Evolutionary conservation across 2,329 filamentous ascomycete species (phyloP).

Genomic region (Phaeosphaeriaceae sp.): DNA sequence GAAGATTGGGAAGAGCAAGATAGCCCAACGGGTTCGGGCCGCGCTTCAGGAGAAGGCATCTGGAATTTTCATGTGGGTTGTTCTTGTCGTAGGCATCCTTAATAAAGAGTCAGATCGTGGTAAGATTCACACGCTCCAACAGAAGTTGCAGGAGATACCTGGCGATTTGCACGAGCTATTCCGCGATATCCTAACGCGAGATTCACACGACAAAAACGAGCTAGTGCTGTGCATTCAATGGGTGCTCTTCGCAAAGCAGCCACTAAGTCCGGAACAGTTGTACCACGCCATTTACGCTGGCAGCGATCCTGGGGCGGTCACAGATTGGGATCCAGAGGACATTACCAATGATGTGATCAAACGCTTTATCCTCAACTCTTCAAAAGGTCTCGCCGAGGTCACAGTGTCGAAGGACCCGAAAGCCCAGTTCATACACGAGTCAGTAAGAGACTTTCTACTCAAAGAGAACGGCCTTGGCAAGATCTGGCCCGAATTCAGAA

Average conservation of each 20-base stretch:
- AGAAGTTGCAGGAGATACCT: too few relatives aligned
- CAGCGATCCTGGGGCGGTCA: slow-evolving; percentile 5
- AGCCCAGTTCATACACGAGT: slow-evolving; percentile 39
- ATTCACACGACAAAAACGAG: slow-evolving; percentile 34
- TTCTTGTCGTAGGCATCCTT: too few relatives aligned
- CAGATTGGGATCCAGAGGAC: slow-evolving; percentile 21
- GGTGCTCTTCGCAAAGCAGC: slow-evolving; percentile 2
- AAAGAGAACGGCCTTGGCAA: slow-evolving; percentile 40
- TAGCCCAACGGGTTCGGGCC: too few relatives aligned
- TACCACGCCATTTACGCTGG: slow-evolving; percentile 21
- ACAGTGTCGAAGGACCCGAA: slow-evolving; percentile 21
- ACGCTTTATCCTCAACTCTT: slow-evolving; percentile 29
- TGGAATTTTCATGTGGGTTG: too few relatives aligned
- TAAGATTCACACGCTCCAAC: too few relatives aligned
- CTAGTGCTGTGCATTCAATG: slow-evolving; percentile 18
- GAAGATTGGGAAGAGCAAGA: too few relatives aligned
- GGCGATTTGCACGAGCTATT: slow-evolving; percentile 57
- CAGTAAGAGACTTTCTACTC: slow-evolving; percentile 33
- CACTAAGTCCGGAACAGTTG: slow-evolving; percentile 18
- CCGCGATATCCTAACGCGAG: slow-evolving; percentile 50
- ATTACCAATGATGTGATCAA: slow-evolving; percentile 13
- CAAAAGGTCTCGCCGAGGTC: slow-evolving; percentile 30
- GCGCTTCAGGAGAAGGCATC: too few relatives aligned
- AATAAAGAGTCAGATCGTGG: too few relatives aligned
- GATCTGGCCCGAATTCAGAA: slow-evolving; percentile 41